Evolutionary conservation across 305 asterid genomes (phyloP), one percentile per base, ranked within the genome.

Genomic region (Salvia sclarea): DNA sequence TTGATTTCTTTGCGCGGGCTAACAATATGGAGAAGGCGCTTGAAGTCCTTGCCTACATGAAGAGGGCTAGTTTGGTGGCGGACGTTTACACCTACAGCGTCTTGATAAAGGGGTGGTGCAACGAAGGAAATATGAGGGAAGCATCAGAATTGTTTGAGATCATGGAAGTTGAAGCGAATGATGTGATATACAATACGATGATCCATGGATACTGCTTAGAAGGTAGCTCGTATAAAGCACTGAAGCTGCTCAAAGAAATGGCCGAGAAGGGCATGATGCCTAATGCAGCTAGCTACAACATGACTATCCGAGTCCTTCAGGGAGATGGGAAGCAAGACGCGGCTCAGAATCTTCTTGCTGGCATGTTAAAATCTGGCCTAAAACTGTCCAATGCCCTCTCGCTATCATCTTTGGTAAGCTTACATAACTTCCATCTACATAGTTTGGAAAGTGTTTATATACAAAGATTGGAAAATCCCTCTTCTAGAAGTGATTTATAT

Each of bases 61-160:
- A 81, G 69, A 78, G 78, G 56, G 76, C 84, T 22, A 63, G 79
- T 65, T 69, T 80, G 72, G 74, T 24, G n/a, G 78, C 84, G 10
- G 95, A 89, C 76, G 80, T 79, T 70, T 82, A 82, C 68, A 87
- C 95, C 20, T 89, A 83, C 28, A 89, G 96, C 37, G 95, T 69
- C 37, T 69, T 89, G 82, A 82, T 87, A 82, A 37, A 81, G 11
- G 95, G 95, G 31, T 89, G 85, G 91, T 83, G 92, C 48, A 76
- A 54, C 62, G 84, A 81, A 73, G 88, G 87, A 54, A 82, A 89
- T 59, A 83, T 89, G 95, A 87, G 79, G 78, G 90, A 89, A 72
- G 92, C 92, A 67, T 82, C 81, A 11, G 85, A 80, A 64, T 60
- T 89, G 67, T 85, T 87, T 75, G 75, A 64, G 57, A 79, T 75